Base-by-base conservation (phyloP, 495 filamentous ascomycete genomes). In the Trichocladium antarcticum region DNA sequence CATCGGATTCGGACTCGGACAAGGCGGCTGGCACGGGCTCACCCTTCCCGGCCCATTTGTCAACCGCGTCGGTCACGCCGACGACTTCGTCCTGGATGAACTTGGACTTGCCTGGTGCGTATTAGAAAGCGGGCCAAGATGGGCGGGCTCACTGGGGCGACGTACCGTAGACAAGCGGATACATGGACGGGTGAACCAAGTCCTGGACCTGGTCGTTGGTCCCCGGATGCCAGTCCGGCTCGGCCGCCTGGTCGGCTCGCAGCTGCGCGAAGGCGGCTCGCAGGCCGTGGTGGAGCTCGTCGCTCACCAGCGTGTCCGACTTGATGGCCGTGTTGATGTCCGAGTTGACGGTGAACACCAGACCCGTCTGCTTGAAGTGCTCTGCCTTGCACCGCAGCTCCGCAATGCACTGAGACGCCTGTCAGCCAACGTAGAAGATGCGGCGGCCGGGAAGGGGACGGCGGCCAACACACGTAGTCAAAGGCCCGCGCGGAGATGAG, bases 181-280 rank as follows among this genome's bases (percentile, higher is more conserved):
- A 83, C 40, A 82, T 62, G 7, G 78, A 80, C 1, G 79, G 80
- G 55, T 83, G 73, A 1, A 84, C 74, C 0, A 84, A 57, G 56
- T 84, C 68, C 7, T 79, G 64, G 0, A 84, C 81, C 53, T 69
- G 72, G 1, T 68, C 58, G 47, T 79, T 61, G 11, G 77, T 77
- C 3, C 68, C 58, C 0, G 79, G 79, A 47, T 80, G 77, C 68
- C 76, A 82, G 54, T 83, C 78, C 42, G 73, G 74, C 8, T 64
- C 39, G 0, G 57, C 47, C 14, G 59, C 59, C 32, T 76, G 70
- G 2, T 74, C 63, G 28, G 69, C 44, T 29, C 69, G 66, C 6
- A 81, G 57, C 28, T 37, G 50, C 16, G 44, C 47, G 24, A 66
- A 64, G 15, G 59, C 61, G 9, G 34, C 22, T 1, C 36, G 42